Conservation (phyloP, 164 flowering plant species). For the Platanus orientalis region DNA sequence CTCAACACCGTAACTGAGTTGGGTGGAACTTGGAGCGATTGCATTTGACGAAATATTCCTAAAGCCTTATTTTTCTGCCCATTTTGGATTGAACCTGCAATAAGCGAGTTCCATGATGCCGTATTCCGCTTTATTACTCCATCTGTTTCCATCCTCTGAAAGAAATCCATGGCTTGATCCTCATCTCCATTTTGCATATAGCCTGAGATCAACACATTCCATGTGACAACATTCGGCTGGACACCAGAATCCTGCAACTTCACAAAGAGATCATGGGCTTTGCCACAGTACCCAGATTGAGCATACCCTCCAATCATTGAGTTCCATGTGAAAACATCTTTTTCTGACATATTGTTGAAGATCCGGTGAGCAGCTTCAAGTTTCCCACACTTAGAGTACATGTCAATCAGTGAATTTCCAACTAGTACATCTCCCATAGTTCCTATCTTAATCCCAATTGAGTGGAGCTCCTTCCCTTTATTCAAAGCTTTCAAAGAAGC, state of each 20-base stretch:
- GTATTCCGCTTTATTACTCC: constrained; percentile 36
- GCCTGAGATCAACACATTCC: neutral
- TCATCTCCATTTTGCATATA: constrained; percentile 1
- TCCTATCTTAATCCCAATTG: constrained; percentile 40
- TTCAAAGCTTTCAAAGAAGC: constrained; percentile 29
- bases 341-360: constrained; percentile 33
- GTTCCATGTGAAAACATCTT: constrained; percentile 56
- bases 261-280: constrained; percentile 54
- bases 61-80: constrained; percentile 51
- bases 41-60: constrained; percentile 50
- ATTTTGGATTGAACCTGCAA: constrained; percentile 43
- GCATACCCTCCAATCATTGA: constrained; percentile 58
- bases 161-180: constrained; percentile 25
- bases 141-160: constrained; percentile 42
- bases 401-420: constrained; percentile 49
- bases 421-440: constrained; percentile 34
- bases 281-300: constrained; percentile 51
- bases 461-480: constrained; percentile 44
- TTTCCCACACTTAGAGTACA: constrained; percentile 52
- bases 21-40: constrained; percentile 25
- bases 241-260: constrained; percentile 41
- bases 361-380: constrained; percentile 39
- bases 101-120: constrained; percentile 61
- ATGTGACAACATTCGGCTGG: constrained; percentile 29
- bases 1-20: constrained; percentile 35